Evolutionary conservation across 805 yeast species (phyloP).

Genomic region (Wickerhamomyces strasburgensis): DNA sequence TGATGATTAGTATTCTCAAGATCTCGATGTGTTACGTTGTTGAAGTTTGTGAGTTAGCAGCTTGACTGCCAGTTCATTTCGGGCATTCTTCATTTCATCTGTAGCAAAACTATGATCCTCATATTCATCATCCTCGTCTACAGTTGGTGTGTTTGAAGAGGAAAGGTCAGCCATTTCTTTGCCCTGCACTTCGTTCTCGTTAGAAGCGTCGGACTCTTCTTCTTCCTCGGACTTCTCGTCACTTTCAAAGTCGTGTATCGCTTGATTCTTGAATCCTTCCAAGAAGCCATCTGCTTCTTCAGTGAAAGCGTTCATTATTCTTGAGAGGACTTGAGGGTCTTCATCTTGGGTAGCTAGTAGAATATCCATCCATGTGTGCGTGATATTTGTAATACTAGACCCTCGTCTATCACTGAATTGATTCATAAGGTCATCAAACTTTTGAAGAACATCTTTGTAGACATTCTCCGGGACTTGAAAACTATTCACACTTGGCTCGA

Average conservation of each 20-base stretch:
- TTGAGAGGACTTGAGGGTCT: neutral
- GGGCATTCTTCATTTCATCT: neutral
- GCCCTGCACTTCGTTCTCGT: conserved; percentile 1
- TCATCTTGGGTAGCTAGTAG: neutral
- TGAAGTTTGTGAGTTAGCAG: neutral
- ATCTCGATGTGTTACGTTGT: neutral
- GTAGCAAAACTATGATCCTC: neutral
- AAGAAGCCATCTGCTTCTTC: neutral
- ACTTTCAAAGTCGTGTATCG: neutral
- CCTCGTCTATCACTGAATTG: neutral
- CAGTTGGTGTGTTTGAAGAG: too few species aligned
- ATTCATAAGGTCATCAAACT: neutral
- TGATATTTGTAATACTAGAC: neutral
- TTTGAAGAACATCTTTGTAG: neutral
- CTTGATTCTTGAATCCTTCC: neutral
- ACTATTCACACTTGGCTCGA: neutral
- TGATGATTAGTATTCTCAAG: neutral
- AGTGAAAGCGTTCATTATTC: neutral
- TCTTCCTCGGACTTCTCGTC: neutral
- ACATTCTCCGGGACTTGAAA: neutral
- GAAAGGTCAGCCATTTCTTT: too few species aligned
- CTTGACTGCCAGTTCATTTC: too few species aligned
- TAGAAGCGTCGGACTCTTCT: neutral
- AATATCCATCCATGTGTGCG: neutral
- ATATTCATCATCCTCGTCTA: conserved; percentile 1